Conservation (phyloP, 805 yeast genomes). For the Saccharomycopsis sp. region DNA sequence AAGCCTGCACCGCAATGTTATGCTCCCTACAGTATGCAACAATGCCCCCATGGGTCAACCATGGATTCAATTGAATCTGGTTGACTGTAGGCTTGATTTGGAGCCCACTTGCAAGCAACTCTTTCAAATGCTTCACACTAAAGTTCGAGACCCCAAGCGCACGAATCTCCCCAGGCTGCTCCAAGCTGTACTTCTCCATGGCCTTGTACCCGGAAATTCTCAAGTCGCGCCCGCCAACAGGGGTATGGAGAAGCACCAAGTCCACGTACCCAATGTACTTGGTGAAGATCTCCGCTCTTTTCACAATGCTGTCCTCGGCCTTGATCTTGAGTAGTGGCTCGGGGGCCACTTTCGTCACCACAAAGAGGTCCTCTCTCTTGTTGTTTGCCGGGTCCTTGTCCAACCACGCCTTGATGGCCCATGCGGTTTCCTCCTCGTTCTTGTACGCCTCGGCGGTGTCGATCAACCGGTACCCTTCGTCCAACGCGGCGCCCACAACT, state of each 20-base stretch:
- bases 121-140: constrained; percentile 50
- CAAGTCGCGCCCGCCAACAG: constrained; percentile 34
- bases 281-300: constrained; percentile 1
- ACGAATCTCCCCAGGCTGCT: constrained; percentile 35
- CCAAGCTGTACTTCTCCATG: constrained; percentile 59
- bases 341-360: constrained; percentile 71
- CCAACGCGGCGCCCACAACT: constrained; percentile 47
- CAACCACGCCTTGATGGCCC: constrained; percentile 50
- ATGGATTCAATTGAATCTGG: constrained; percentile 48
- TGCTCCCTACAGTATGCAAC: constrained; percentile 36
- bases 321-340: constrained; percentile 21
- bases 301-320: constrained; percentile 36
- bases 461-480: constrained; percentile 61
- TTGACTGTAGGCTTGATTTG: constrained; percentile 44
- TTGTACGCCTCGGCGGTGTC: constrained; percentile 60
- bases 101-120: constrained; percentile 44
- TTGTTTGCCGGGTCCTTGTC: constrained; percentile 32
- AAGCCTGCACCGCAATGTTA: constrained; percentile 49
- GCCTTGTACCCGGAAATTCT: constrained; percentile 61
- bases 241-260: constrained; percentile 58
- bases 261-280: constrained; percentile 52
- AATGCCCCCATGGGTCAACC: constrained; percentile 36
- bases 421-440: constrained; percentile 53
- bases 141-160: constrained; percentile 75
- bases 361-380: constrained; percentile 36